Percentiles rank a stretch among this genome's conserved stretches.
These are phyloP conservation scores for Wallacemonas sp. DNA, from an alignment of 208 protist genomes.

Conservation along the genomic window DNA sequence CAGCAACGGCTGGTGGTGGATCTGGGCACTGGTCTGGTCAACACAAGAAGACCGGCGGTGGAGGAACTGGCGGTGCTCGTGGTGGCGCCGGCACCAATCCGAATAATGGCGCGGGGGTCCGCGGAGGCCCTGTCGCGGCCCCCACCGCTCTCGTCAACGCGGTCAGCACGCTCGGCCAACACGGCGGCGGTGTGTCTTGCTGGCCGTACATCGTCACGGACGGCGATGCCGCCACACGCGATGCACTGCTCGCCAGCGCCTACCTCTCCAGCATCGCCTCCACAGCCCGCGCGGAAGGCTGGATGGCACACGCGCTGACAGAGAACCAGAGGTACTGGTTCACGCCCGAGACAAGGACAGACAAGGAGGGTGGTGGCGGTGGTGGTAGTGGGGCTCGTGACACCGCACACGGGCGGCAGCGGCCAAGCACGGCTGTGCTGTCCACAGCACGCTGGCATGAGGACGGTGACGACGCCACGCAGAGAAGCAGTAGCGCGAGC, in stretches of 20 bases:
- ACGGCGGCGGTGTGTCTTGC: conserved; percentile 44
- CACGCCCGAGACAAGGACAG: background rate
- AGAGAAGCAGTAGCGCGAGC: too few species aligned
- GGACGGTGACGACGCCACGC: too few species aligned
- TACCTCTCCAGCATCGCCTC: conserved; percentile 48
- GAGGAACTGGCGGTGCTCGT: background rate
- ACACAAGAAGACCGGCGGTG: background rate
- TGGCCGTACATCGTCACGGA: conserved; percentile 51
- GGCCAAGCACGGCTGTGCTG: conserved; percentile 5
- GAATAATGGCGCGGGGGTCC: background rate
- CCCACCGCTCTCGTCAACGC: conserved; percentile 8
- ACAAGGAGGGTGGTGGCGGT: background rate
- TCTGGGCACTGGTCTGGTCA: background rate
- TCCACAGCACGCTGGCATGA: too few species aligned
- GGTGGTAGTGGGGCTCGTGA: too few species aligned
- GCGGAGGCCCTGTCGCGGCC: conserved; percentile 7
- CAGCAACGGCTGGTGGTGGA: background rate
- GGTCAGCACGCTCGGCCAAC: conserved; percentile 12
- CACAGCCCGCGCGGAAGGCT: conserved; percentile 35
- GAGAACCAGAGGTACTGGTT: conserved; percentile 13
- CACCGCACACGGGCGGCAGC: too few species aligned
- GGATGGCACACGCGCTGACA: conserved; percentile 24
- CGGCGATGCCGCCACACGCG: conserved; percentile 48
- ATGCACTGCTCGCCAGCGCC: conserved; percentile 42
- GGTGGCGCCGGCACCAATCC: background rate